Conservation (phyloP, 208 protist genomes). For the Trypanosoma lewisi region DNA sequence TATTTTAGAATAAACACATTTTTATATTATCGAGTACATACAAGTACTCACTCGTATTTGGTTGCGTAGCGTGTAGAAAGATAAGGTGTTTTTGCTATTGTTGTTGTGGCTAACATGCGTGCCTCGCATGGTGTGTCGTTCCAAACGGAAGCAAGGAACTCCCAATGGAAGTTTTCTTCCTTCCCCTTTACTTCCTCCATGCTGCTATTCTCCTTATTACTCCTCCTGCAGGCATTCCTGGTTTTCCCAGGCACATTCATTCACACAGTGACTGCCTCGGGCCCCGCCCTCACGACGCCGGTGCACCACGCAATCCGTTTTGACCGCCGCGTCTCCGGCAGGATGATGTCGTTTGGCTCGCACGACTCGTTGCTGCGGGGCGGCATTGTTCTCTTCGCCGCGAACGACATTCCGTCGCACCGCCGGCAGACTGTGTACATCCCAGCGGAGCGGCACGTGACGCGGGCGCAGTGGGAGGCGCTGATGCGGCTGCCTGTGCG, state of each 20-base stretch:
- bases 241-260: not conserved
- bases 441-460: constrained; percentile 44
- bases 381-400: constrained; percentile 34
- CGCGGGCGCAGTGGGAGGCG: constrained; percentile 29
- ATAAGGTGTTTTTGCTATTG: too few species aligned
- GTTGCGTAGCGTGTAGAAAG: too few species aligned
- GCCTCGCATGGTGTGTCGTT: too few species aligned
- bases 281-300: constrained; percentile 25
- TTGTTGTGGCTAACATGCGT: too few species aligned
- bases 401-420: constrained; percentile 25
- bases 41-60: too few species aligned
- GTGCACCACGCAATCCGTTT: constrained; percentile 63
- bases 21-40: too few species aligned
- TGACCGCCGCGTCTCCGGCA: constrained; percentile 25
- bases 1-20: too few species aligned
- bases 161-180: too few species aligned
- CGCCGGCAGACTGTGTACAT: constrained; percentile 53
- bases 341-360: constrained; percentile 33
- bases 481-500: constrained; percentile 30
- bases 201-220: not conserved
- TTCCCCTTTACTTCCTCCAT: not conserved
- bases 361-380: constrained; percentile 56
- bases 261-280: constrained; percentile 2
- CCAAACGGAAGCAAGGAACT: too few species aligned
- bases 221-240: not conserved